These are phyloP conservation scores for Rhodotorula graminis DNA, from an alignment of 768 basidiomycete species.

Conservation along the genomic window DNA sequence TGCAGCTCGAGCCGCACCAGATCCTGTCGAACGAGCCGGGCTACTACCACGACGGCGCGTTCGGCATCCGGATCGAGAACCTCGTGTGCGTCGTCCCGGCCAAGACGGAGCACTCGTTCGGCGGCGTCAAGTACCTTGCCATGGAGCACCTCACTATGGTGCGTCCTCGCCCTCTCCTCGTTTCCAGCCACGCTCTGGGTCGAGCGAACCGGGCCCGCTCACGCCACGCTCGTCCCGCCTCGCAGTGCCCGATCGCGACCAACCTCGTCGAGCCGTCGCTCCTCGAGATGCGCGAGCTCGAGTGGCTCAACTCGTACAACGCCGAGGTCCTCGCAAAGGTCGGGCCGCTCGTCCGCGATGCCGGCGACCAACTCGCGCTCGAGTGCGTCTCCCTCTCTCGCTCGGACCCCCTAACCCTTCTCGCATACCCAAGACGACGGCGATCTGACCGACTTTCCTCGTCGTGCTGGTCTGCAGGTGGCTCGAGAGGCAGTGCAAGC, in stretches of 20 bases:
- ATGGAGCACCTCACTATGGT: conserved; percentile 89
- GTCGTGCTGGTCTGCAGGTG: neutral
- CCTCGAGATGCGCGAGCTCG: conserved; percentile 62
- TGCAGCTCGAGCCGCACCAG: conserved; percentile 72
- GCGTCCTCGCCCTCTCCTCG: conserved; percentile 39
- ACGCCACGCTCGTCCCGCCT: too few species aligned
- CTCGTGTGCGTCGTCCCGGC: conserved; percentile 57
- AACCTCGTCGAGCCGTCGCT: conserved; percentile 66
- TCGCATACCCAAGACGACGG: neutral
- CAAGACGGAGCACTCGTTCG: conserved; percentile 70
- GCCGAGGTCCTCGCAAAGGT: conserved; percentile 68
- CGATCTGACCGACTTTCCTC: too few species aligned
- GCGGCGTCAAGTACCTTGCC: conserved; percentile 72
- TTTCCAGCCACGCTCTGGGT: too few species aligned
- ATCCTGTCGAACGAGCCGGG: conserved; percentile 66
- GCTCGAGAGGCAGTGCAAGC: conserved; percentile 2
- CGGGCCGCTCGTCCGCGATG: conserved; percentile 61
- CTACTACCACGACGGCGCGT: conserved; percentile 62
- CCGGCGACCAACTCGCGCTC: conserved; percentile 50
- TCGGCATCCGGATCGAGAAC: conserved; percentile 89
- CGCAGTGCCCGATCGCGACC: conserved; percentile 76
- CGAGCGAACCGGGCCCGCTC: too few species aligned
- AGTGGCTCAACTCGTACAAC: conserved; percentile 83
- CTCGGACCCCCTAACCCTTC: neutral
- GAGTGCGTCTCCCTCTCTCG: conserved; percentile 40